A percentile compares a stretch with the other conserved stretches of the same genome.
Evolutionary conservation across 768 basidiomycete genomes (phyloP).

Genomic region (Neoboletus brunneissimus): DNA sequence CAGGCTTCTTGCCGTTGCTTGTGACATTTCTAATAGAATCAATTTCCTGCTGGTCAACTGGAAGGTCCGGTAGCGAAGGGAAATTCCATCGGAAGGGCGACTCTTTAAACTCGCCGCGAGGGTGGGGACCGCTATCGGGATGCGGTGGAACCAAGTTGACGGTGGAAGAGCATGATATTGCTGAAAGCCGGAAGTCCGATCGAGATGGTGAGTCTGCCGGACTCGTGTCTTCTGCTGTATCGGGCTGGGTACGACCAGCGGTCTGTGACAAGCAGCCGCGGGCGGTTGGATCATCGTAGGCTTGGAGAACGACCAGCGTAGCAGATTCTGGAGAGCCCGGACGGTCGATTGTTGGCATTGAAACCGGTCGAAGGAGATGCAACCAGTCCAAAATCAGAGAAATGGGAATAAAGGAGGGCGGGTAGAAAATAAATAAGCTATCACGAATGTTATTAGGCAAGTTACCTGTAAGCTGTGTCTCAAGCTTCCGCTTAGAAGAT

Average conservation of each 20-base stretch:
- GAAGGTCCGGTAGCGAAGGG: slow-evolving; percentile 21
- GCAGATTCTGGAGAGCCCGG: slow-evolving; percentile 28
- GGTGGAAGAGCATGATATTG: slow-evolving; percentile 23
- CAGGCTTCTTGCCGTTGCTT: slow-evolving; percentile 1
- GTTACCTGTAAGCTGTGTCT: not conserved
- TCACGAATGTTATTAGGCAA: slow-evolving; percentile 1
- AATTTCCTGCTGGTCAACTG: slow-evolving; percentile 7
- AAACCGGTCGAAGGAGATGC: not conserved
- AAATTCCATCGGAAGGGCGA: slow-evolving; percentile 34
- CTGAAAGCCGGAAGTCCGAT: slow-evolving; percentile 24
- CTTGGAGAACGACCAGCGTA: slow-evolving; percentile 27
- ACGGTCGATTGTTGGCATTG: slow-evolving; percentile 12
- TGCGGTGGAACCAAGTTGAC: slow-evolving; percentile 23
- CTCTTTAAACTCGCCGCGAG: slow-evolving; percentile 23
- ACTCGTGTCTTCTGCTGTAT: slow-evolving; percentile 5
- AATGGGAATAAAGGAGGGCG: slow-evolving; percentile 10
- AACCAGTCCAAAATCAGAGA: slow-evolving; percentile 6
- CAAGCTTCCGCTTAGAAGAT: slow-evolving; percentile 16
- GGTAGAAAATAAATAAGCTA: slow-evolving; percentile 16
- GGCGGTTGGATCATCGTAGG: slow-evolving; percentile 18
- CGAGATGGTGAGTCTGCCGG: slow-evolving; percentile 15
- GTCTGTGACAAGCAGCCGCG: not conserved
- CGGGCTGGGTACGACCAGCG: not conserved
- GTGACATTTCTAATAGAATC: not conserved
- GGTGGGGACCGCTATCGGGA: slow-evolving; percentile 1